A percentile compares a stretch with the other conserved stretches of the same genome.
phyloP scores from a whole-genome alignment of 1,284 basidiomycete genomes.

The Neolentinus lepideus region DNA sequence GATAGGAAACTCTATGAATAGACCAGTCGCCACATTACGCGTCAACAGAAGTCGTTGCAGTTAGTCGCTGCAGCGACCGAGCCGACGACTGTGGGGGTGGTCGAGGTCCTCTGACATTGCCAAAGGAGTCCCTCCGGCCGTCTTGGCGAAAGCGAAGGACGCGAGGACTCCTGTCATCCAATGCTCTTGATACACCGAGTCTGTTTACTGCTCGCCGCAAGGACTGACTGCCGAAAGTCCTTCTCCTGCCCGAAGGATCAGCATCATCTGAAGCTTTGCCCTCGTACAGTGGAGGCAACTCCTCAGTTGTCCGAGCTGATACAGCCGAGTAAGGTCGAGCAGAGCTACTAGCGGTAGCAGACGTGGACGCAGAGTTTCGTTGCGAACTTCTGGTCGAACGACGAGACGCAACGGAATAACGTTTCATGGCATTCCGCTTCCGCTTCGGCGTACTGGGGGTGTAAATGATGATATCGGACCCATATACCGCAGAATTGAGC shows the following conservation, averaged over 20 bases:
- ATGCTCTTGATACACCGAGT: neutral
- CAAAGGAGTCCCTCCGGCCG: neutral
- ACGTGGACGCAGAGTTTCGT: neutral
- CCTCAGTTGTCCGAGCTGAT: neutral
- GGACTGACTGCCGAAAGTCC: neutral
- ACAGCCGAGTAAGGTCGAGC: neutral
- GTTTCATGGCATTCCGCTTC: neutral
- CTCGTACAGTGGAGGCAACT: neutral
- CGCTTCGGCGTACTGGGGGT: neutral
- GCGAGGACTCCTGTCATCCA: neutral
- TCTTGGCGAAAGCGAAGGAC: neutral
- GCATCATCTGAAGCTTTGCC: neutral
- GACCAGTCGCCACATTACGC: too few relatives aligned
- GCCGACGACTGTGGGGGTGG: neutral
- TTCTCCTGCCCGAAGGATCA: neutral
- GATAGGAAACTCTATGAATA: too few relatives aligned
- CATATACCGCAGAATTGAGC: constrained; percentile 8
- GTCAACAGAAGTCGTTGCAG: too few relatives aligned
- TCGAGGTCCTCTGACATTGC: neutral
- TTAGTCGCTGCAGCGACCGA: neutral
- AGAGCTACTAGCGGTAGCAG: neutral
- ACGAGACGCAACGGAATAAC: neutral
- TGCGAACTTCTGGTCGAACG: neutral
- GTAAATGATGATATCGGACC: constrained; percentile 8
- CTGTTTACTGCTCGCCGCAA: neutral